phyloP scores from a whole-genome alignment of 2,329 filamentous ascomycete species.

The Lachnellula occidentalis region DNA sequence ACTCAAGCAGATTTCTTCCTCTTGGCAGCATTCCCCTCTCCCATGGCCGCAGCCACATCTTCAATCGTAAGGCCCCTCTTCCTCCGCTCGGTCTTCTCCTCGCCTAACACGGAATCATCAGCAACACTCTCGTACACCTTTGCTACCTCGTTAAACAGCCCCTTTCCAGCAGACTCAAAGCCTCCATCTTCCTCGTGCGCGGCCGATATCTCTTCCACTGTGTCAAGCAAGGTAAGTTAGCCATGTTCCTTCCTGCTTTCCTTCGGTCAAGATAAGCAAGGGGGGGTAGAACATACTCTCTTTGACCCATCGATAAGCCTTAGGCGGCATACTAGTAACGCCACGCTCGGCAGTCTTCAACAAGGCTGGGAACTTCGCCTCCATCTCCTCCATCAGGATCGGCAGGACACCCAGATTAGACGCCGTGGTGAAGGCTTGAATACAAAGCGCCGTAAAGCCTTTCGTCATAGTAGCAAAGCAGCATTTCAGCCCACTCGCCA shows the following conservation, averaged over 20 bases:
- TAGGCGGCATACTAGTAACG: conserved; percentile 61
- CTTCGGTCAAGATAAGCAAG: background rate
- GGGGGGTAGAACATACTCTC: conserved; percentile 43
- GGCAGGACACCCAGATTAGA: conserved; percentile 55
- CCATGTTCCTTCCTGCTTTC: background rate
- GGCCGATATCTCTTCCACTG: conserved; percentile 63
- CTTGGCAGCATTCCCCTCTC: conserved; percentile 43
- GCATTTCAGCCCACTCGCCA: conserved; percentile 58
- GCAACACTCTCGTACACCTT: conserved; percentile 57
- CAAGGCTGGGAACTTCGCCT: conserved; percentile 42
- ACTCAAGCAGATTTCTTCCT: conserved; percentile 32
- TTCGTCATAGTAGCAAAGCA: conserved; percentile 59
- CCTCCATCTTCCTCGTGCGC: conserved; percentile 62
- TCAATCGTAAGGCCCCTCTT: conserved; percentile 51
- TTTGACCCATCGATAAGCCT: conserved; percentile 71
- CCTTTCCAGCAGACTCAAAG: conserved; percentile 38
- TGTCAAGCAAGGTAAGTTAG: background rate
- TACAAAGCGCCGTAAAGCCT: conserved; percentile 62
- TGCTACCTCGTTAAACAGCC: conserved; percentile 55
- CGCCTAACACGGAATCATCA: conserved; percentile 53
- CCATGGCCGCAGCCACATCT: conserved; percentile 48
- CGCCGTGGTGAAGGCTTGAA: conserved; percentile 68
- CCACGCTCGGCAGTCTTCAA: conserved; percentile 43
- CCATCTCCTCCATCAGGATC: conserved; percentile 52
- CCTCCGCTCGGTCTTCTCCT: conserved; percentile 52